Percentiles rank a stretch among this genome's conserved stretches.
Evolutionary conservation across 2,329 filamentous ascomycete genomes (phyloP).

Genomic region (Fusarium sublunatum): DNA sequence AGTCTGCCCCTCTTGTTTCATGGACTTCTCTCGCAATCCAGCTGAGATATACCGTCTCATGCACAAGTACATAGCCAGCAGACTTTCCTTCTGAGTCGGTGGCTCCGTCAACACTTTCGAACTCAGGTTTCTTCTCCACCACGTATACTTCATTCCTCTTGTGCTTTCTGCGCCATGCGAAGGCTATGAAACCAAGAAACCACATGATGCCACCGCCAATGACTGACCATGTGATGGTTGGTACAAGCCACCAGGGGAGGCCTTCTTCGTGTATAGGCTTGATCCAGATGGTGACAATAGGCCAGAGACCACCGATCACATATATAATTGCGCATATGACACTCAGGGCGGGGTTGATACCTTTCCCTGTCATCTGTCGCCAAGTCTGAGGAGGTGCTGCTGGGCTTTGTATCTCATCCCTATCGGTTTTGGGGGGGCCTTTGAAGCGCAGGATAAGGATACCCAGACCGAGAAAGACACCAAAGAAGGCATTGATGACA

Average conservation of each 20-base stretch:
- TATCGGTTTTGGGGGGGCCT: conserved; percentile 47
- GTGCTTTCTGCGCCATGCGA: conserved; percentile 46
- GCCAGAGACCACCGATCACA: conserved; percentile 49
- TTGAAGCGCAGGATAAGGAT: conserved; percentile 52
- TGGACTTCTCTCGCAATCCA: conserved; percentile 50
- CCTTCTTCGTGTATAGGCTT: conserved; percentile 32
- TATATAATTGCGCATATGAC: conserved; percentile 49
- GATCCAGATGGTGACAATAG: conserved; percentile 50
- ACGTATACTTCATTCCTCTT: conserved; percentile 50
- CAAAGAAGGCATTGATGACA: conserved; percentile 51
- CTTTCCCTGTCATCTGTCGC: conserved; percentile 49
- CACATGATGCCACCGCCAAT: conserved; percentile 46
- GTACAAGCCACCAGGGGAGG: conserved; percentile 49
- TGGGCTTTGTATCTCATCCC: conserved; percentile 21
- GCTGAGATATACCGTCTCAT: conserved; percentile 53
- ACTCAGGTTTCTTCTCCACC: conserved; percentile 51
- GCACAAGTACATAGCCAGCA: conserved; percentile 49
- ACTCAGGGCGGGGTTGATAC: conserved; percentile 48
- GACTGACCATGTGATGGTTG: conserved; percentile 48
- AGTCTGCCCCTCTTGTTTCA: conserved; percentile 23
- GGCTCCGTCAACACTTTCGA: conserved; percentile 45
- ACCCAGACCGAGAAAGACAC: conserved; percentile 49
- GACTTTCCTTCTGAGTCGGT: conserved; percentile 30
- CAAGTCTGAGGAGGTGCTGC: conserved; percentile 40
- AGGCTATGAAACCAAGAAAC: conserved; percentile 51